Evolutionary conservation across 2,329 filamentous ascomycete genomes (phyloP).

Genomic region (Monosporascus sp.): DNA sequence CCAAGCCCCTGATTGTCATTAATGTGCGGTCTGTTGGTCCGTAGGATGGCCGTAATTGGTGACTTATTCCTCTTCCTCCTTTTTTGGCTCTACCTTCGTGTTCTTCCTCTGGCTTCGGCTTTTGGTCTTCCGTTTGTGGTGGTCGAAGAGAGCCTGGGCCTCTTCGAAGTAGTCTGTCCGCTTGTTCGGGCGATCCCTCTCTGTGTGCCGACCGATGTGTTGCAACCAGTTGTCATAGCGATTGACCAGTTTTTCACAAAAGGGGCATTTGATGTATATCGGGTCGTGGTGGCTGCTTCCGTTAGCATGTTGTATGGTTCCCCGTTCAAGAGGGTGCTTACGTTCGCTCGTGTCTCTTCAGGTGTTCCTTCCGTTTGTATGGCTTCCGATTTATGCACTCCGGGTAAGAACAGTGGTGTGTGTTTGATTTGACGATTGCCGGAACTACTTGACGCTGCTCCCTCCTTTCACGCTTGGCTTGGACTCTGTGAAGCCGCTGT

Average conservation of each 20-base stretch:
- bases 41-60: not conserved
- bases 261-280: slow-evolving; percentile 13
- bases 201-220: slow-evolving; percentile 34
- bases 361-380: slow-evolving; percentile 49
- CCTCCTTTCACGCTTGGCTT: slow-evolving; percentile 8
- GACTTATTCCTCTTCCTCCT: slow-evolving; percentile 6
- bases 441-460: slow-evolving; percentile 8
- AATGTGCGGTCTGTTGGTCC: not conserved
- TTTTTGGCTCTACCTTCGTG: slow-evolving; percentile 6
- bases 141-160: slow-evolving; percentile 19
- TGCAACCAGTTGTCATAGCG: slow-evolving; percentile 33
- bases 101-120: slow-evolving; percentile 18
- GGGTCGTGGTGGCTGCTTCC: slow-evolving; percentile 21
- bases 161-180: slow-evolving; percentile 26
- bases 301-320: not conserved
- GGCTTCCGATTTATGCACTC: slow-evolving; percentile 38
- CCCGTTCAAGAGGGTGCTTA: slow-evolving; percentile 18
- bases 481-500: slow-evolving; percentile 22
- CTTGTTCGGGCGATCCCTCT: slow-evolving; percentile 22
- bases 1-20: not conserved
- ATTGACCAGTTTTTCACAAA: slow-evolving; percentile 27
- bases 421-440: slow-evolving; percentile 18
- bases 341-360: slow-evolving; percentile 51
- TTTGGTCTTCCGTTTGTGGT: slow-evolving; percentile 18
- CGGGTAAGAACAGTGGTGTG: slow-evolving; percentile 37